Percentiles rank a stretch among this genome's conserved stretches.
Conservation (phyloP, 1,139 yeast species). For the Nakaseomyces sp. region DNA sequence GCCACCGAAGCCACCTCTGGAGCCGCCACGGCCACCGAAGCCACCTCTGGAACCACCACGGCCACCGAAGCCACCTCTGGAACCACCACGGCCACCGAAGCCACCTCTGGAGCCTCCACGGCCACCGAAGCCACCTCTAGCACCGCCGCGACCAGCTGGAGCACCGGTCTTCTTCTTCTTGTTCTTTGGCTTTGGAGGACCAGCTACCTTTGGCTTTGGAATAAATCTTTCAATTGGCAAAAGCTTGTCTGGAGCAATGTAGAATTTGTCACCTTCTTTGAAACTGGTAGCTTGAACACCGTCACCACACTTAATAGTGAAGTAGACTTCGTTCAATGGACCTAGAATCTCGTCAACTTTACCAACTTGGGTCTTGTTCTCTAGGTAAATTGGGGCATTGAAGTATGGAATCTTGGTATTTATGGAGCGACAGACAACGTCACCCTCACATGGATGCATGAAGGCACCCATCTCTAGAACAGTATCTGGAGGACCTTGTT, state of each 20-base stretch:
- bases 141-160: conserved; percentile 41
- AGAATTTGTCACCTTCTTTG: conserved; percentile 93
- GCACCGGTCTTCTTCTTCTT: conserved; percentile 43
- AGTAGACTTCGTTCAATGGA: conserved; percentile 91
- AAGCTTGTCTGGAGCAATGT: conserved; percentile 88
- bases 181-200: conserved; percentile 69
- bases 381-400: conserved; percentile 96
- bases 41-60: conserved; percentile 32
- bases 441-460: conserved; percentile 92
- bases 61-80: conserved; percentile 38
- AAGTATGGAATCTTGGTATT: conserved; percentile 94
- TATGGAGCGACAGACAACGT: conserved; percentile 90
- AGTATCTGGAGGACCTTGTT: conserved; percentile 69
- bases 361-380: conserved; percentile 91
- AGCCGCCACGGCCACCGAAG: conserved; percentile 21
- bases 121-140: conserved; percentile 42
- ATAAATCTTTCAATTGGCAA: conserved; percentile 92
- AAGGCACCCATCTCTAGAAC: conserved; percentile 93
- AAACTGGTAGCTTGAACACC: conserved; percentile 93
- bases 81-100: conserved; percentile 32
- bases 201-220: conserved; percentile 80
- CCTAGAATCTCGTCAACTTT: conserved; percentile 98
- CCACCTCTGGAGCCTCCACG: conserved; percentile 46
- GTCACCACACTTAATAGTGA: conserved; percentile 91
- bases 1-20: conserved; percentile 17